Evolutionary conservation across 257 asterid genomes (phyloP).

Genomic region (Solanum arcanum): DNA sequence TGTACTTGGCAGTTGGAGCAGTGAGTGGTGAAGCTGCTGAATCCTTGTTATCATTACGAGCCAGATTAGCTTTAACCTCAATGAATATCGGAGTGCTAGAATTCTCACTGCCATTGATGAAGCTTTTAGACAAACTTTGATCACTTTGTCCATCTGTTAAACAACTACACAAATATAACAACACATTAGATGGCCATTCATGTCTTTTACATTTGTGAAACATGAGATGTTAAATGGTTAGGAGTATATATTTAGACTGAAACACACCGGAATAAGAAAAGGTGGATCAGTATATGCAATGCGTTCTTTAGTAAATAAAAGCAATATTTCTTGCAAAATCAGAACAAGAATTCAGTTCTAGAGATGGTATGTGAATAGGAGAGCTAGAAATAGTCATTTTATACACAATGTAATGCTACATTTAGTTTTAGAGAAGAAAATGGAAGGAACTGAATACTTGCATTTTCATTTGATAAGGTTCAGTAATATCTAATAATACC

Average conservation of each 20-base stretch:
- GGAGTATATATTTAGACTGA: background rate
- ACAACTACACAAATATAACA: conserved; percentile 25
- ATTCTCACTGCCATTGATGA: conserved; percentile 8
- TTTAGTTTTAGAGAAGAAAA: background rate
- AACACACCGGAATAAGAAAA: background rate
- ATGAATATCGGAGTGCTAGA: background rate
- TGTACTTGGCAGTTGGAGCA: conserved; percentile 20
- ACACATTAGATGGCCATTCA: background rate
- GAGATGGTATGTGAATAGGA: background rate
- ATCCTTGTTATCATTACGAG: conserved; percentile 2
- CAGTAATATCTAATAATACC: background rate
- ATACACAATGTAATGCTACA: background rate
- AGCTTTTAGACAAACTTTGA: conserved; percentile 16
- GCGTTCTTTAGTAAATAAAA: background rate
- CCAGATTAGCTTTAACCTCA: background rate
- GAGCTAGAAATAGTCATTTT: background rate
- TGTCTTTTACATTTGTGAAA: background rate
- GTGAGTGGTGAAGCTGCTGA: conserved; percentile 27
- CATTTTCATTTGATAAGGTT: background rate
- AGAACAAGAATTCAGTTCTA: background rate
- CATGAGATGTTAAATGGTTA: background rate
- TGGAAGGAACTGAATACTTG: background rate
- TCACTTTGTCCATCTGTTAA: conserved; percentile 35
- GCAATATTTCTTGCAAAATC: background rate
- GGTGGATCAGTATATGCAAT: background rate